Conservation (phyloP, 1,284 basidiomycete genomes). For the Heterobasidion occidentale region DNA sequence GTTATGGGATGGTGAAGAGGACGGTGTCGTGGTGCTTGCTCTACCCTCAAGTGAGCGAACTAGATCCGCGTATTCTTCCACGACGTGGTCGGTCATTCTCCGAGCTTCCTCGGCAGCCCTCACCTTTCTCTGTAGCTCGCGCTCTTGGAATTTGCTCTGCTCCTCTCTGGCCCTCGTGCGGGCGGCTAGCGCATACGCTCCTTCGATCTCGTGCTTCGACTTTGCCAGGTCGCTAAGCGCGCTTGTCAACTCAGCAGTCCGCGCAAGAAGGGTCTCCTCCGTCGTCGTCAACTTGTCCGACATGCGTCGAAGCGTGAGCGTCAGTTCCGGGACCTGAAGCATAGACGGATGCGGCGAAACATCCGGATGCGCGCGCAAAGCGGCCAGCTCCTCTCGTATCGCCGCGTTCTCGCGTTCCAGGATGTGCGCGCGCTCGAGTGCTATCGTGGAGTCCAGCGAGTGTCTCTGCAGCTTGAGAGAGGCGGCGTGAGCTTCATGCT, state of each 20-base stretch:
- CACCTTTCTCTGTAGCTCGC: slow-evolving; percentile 35
- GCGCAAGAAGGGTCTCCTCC: slow-evolving; percentile 42
- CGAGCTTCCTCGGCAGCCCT: slow-evolving; percentile 45
- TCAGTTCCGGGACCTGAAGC: slow-evolving; percentile 51
- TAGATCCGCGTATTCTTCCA: slow-evolving; percentile 63
- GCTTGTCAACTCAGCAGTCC: slow-evolving; percentile 39
- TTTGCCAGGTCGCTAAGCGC: slow-evolving; percentile 33
- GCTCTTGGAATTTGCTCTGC: slow-evolving; percentile 35
- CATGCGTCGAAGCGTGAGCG: slow-evolving; percentile 56
- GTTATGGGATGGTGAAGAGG: slow-evolving; percentile 8
- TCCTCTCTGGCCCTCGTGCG: slow-evolving; percentile 45
- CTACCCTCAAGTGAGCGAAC: slow-evolving; percentile 53
- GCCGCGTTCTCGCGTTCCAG: slow-evolving; percentile 53
- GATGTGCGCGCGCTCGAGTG: slow-evolving; percentile 36
- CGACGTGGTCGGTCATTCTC: slow-evolving; percentile 52
- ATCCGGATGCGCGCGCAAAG: slow-evolving; percentile 44
- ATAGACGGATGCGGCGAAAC: slow-evolving; percentile 33
- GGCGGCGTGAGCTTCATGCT: slow-evolving; percentile 64
- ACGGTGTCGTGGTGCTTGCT: slow-evolving; percentile 15
- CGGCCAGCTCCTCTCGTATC: slow-evolving; percentile 42
- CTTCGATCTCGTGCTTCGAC: slow-evolving; percentile 36
- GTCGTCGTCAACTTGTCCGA: slow-evolving; percentile 57
- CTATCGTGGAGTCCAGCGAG: slow-evolving; percentile 42
- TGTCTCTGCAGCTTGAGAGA: slow-evolving; percentile 58
- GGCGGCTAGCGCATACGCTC: slow-evolving; percentile 43